Percentiles rank a stretch among this genome's conserved stretches.
Evolutionary conservation across 2,329 filamentous ascomycete species (phyloP).

Genomic region (Purpureocillium takamizusanense): DNA sequence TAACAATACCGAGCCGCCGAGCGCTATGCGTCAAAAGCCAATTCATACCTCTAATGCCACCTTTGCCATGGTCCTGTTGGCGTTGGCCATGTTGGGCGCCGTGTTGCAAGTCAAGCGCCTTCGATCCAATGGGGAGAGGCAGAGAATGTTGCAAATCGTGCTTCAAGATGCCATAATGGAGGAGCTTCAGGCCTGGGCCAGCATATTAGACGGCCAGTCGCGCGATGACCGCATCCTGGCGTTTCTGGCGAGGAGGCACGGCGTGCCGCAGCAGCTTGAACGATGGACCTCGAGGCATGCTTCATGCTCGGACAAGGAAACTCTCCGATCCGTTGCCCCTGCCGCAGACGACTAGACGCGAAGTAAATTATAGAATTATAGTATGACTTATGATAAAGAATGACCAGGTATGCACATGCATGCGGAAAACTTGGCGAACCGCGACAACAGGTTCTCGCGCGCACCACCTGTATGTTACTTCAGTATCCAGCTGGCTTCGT

Average conservation of each 20-base stretch:
- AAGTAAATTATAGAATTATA: too few relatives aligned
- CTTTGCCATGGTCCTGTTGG: slow-evolving; percentile 6
- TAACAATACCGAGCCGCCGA: too few relatives aligned
- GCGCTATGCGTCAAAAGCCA: too few relatives aligned
- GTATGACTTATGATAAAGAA: too few relatives aligned
- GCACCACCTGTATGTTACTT: too few relatives aligned
- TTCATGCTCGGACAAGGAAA: too few relatives aligned
- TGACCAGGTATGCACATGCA: too few relatives aligned
- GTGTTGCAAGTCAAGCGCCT: slow-evolving; percentile 3
- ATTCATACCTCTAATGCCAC: slow-evolving; percentile 7
- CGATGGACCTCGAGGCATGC: background rate
- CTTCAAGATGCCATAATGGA: slow-evolving; percentile 4
- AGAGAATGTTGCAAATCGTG: background rate
- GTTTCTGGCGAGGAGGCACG: slow-evolving; percentile 6
- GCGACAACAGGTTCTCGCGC: too few relatives aligned
- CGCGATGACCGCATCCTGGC: slow-evolving; percentile 10
- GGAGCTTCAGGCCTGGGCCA: slow-evolving; percentile 1
- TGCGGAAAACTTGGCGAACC: too few relatives aligned
- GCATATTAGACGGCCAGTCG: slow-evolving; percentile 4
- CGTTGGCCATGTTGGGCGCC: slow-evolving; percentile 5
- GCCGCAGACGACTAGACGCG: too few relatives aligned
- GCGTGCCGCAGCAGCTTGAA: slow-evolving; percentile 1
- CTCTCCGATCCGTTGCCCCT: too few relatives aligned
- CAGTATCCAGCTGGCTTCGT: too few relatives aligned
- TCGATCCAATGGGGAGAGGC: slow-evolving; percentile 22